A percentile compares a stretch with the other conserved stretches of the same genome.
Evolutionary conservation across 805 yeast species (phyloP).

Genomic region (Saturnispora serradocipensis): DNA sequence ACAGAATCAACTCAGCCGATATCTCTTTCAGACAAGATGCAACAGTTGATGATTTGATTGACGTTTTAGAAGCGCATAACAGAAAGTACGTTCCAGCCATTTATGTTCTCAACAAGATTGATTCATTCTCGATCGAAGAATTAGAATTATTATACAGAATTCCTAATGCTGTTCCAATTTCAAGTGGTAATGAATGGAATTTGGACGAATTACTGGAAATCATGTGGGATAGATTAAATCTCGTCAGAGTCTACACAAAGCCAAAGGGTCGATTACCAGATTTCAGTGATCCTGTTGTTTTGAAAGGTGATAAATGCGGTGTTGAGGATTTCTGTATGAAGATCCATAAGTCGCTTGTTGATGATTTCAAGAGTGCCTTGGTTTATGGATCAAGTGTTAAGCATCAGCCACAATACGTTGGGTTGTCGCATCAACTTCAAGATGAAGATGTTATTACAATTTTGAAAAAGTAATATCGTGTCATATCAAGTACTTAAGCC

Average conservation of each 20-base stretch:
- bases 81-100: constrained; percentile 94
- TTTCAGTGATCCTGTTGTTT: constrained; percentile 88
- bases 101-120: constrained; percentile 92
- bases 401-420: constrained; percentile 96
- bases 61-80: constrained; percentile 80
- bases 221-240: constrained; percentile 89
- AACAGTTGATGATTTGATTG: constrained; percentile 92
- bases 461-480: constrained; percentile 46
- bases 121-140: constrained; percentile 89
- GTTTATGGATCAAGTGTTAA: constrained; percentile 93
- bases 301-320: constrained; percentile 70
- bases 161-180: constrained; percentile 95
- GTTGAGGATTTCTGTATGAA: constrained; percentile 96
- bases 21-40: constrained; percentile 97
- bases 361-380: constrained; percentile 85
- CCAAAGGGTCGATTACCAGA: constrained; percentile 95
- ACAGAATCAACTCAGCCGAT: constrained; percentile 91
- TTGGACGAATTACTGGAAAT: constrained; percentile 85
- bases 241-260: constrained; percentile 94
- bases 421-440: constrained; percentile 69
- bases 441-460: constrained; percentile 98
- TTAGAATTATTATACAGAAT: constrained; percentile 82
- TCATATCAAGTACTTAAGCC: neutral
- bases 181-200: constrained; percentile 95
- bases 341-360: constrained; percentile 89